These are phyloP conservation scores for Coemansia sp. DNA, from an alignment of 192 early-diverging fungal species.

Conservation along the genomic window DNA sequence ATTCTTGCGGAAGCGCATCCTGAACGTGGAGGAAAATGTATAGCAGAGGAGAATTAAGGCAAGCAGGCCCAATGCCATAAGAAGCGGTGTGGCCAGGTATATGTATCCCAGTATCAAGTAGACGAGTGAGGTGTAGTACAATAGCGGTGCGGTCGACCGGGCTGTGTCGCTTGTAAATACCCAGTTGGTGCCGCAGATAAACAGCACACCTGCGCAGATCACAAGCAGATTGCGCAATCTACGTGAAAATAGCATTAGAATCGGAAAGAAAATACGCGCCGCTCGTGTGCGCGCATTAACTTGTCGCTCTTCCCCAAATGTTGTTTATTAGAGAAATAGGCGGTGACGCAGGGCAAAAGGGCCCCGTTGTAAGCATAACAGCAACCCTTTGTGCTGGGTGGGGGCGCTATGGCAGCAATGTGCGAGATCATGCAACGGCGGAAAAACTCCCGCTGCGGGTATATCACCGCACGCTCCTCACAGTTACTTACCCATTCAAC, in stretches of 20 bases:
- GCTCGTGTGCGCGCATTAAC: background rate
- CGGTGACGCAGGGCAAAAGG: background rate
- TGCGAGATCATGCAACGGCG: background rate
- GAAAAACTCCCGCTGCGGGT: background rate
- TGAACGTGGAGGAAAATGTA: constrained; percentile 57
- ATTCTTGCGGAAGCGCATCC: constrained; percentile 59
- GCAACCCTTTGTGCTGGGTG: background rate
- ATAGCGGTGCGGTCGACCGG: constrained; percentile 50
- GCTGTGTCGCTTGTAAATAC: constrained; percentile 58
- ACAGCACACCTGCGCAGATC: constrained; percentile 62
- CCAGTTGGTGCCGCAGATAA: constrained; percentile 70
- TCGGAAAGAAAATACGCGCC: background rate
- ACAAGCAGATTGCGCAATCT: constrained; percentile 63
- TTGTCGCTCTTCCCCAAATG: constrained; percentile 6
- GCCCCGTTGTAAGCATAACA: background rate
- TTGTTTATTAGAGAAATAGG: background rate
- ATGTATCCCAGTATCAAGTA: constrained; percentile 71
- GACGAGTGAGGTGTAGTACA: constrained; percentile 62
- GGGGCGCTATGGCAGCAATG: too few species aligned
- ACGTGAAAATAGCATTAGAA: constrained; percentile 5
- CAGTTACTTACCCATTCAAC: constrained; percentile 15
- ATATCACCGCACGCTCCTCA: background rate
- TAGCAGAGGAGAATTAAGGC: constrained; percentile 55
- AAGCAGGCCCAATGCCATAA: constrained; percentile 58
- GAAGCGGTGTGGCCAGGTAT: constrained; percentile 61